phyloP scores from a whole-genome alignment of 1,284 basidiomycete species.

The Exobasidium rhododendri region DNA sequence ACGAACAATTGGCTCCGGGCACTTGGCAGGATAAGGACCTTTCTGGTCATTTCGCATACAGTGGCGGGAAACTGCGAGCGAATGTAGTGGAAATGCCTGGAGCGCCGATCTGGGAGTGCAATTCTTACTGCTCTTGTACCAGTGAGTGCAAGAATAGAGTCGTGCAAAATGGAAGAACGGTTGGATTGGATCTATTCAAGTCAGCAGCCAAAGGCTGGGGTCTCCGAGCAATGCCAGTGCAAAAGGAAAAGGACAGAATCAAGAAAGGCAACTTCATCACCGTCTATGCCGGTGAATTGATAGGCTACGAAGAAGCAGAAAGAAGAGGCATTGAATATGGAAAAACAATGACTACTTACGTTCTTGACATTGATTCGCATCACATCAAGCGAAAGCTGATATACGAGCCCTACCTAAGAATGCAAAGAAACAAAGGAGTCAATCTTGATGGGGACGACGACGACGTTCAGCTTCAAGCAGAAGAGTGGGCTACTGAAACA shows the following conservation, averaged over 20 bases:
- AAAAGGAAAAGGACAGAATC: background rate
- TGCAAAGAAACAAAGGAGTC: background rate
- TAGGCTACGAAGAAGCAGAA: slow-evolving; percentile 67
- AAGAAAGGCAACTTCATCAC: slow-evolving; percentile 69
- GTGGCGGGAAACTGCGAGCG: slow-evolving; percentile 9
- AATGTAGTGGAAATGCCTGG: slow-evolving; percentile 6
- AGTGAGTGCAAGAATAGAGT: slow-evolving; percentile 78
- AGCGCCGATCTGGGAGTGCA: slow-evolving; percentile 79
- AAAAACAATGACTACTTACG: slow-evolving; percentile 71
- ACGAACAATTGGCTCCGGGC: slow-evolving; percentile 2
- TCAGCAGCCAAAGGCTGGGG: slow-evolving; percentile 66
- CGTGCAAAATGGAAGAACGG: slow-evolving; percentile 71
- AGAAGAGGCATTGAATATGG: slow-evolving; percentile 69
- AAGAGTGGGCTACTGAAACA: slow-evolving; percentile 1
- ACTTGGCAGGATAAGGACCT: background rate
- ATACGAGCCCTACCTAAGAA: background rate
- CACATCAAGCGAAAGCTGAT: slow-evolving; percentile 58
- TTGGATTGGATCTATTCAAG: slow-evolving; percentile 59
- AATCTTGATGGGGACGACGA: background rate
- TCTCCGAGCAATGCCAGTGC: slow-evolving; percentile 37
- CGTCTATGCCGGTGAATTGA: slow-evolving; percentile 77
- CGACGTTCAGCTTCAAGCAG: background rate
- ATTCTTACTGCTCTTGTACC: slow-evolving; percentile 73
- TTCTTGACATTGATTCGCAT: slow-evolving; percentile 77
- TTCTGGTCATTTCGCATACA: slow-evolving; percentile 20